Evolutionary conservation across 768 basidiomycete genomes (phyloP), one percentile per base, ranked within the genome.

Genomic region (Naganishia vishniacii): DNA sequence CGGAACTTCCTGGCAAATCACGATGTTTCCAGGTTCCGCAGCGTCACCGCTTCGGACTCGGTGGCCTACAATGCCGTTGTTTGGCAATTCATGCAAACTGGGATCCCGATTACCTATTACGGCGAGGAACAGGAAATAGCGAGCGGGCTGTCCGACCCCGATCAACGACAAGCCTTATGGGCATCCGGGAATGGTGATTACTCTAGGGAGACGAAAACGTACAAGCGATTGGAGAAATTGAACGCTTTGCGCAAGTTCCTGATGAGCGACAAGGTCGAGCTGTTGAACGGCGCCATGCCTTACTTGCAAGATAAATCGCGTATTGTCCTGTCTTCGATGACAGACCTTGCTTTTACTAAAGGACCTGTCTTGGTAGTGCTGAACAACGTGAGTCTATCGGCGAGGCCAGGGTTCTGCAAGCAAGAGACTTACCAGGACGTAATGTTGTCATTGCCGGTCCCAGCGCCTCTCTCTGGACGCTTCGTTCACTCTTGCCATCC

Each of bases 1-100:
- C 16, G 73, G 73, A 20, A 72, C 62, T 76, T 76, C 47, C 63
- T 76, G 29, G 73, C 73, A 32, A 76, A 75, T 65, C 75, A 76
- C 65, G 75, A 76, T 68, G 53, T 75, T 4, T 72, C 75, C 15
- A 23, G 75, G 64, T 76, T 68, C 68, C 56, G 72, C 42, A 73
- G 73, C 48, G 61, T 68, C 25, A 74, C 72, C 6, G 69, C 68
- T 46, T 72, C 74, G 46, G 68, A 72, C 25, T 69, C 72, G 59
- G 61, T 74, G 34, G 69, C 71, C 15, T 76, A 70, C 64, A 76
- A 76, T 48, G 75, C 75, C 23, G 65, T 74, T 48, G 72, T 74
- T 7, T 72, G 71, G 34, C 72, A 73, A 51, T 73, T 72, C 67
- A 67, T 75, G 46, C 73, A 70, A 65, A 72, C 74, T 40, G 75